Evolutionary conservation across 805 yeast genomes (phyloP), one percentile per base, ranked within the genome.

Genomic region (Nakazawaea ernobii): DNA sequence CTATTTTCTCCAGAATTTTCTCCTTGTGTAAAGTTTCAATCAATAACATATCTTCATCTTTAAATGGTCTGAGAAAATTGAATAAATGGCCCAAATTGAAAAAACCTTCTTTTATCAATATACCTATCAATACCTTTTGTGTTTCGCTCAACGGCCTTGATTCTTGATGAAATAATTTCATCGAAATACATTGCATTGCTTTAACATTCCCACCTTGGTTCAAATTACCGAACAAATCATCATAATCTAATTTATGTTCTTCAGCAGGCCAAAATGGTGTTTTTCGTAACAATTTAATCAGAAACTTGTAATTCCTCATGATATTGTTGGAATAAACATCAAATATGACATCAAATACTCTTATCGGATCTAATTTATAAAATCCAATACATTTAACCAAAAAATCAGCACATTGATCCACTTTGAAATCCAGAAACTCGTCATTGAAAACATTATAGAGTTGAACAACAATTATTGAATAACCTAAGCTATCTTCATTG

Each of bases 401-500:
- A 6, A 74, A 70, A n/a, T 72, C 62, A 8, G 73, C 59, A 8
- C 77, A 71, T 44, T 68, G 70, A 1, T 67, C 63, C 0, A 79
- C 64, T 54, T 77, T 73, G 36, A 56, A 65, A 3, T 56, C 52
- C 7, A 74, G 62, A 47, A 74, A 73, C 2, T 67, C 65, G 32
- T 71, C 69, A 26, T 58, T 55, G 45, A 75, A 65, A 1, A 79
- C 70, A 2, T 63, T 52, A 46, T 67, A 61, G 10, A 84, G 52
- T 42, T 82, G 78, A 2, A 72, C 71, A 0, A 80, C 60, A 30
- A 86, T 66, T 54, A 80, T 82, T 10, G 95, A 63, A 62, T 79
- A 90, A 0, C 97, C 97, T 58, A 84, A 89, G 24, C 80, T 68
- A 51, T 85, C 85, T 61, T 91, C 96, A 43, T 80, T 77, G 7